These are phyloP conservation scores for Lodderomyces parapsilosis DNA, from an alignment of 1,139 yeast genomes.

Conservation along the genomic window DNA sequence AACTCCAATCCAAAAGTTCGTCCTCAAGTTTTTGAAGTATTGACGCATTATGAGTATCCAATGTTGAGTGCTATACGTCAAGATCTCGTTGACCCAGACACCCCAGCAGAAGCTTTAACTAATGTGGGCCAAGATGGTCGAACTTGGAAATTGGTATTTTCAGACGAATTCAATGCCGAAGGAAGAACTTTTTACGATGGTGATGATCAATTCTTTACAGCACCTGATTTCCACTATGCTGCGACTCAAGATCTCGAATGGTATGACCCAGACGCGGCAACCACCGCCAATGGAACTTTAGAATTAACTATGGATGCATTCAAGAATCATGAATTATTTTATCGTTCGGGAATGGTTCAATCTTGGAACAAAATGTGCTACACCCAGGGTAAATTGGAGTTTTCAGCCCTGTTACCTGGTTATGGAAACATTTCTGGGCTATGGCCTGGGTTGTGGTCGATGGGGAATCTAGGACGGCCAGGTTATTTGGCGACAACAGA, in stretches of 20 bases:
- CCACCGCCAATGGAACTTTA: slow-evolving; percentile 66
- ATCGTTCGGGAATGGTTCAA: slow-evolving; percentile 86
- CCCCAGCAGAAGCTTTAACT: slow-evolving; percentile 56
- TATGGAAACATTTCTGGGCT: slow-evolving; percentile 67
- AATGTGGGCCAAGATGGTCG: slow-evolving; percentile 52
- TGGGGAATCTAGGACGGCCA: slow-evolving; percentile 83
- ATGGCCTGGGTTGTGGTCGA: slow-evolving; percentile 91
- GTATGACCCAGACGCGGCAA: slow-evolving; percentile 81
- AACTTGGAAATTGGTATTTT: slow-evolving; percentile 69
- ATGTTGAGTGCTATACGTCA: slow-evolving; percentile 61
- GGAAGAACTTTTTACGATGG: slow-evolving; percentile 82
- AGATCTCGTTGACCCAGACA: slow-evolving; percentile 70
- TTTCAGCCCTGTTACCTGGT: slow-evolving; percentile 72
- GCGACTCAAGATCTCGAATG: slow-evolving; percentile 85
- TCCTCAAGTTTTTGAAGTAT: slow-evolving; percentile 38
- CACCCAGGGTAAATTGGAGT: slow-evolving; percentile 70
- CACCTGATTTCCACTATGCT: slow-evolving; percentile 71
- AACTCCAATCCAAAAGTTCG: slow-evolving; percentile 26
- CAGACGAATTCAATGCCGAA: slow-evolving; percentile 79
- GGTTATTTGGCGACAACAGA: slow-evolving; percentile 78
- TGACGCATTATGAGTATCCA: slow-evolving; percentile 62
- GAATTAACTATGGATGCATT: slow-evolving; percentile 67
- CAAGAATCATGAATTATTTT: slow-evolving; percentile 65
- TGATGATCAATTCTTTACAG: slow-evolving; percentile 82
- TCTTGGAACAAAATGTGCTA: slow-evolving; percentile 82